Conservation (phyloP, 768 basidiomycete genomes). For the Termitomyces sp. region DNA sequence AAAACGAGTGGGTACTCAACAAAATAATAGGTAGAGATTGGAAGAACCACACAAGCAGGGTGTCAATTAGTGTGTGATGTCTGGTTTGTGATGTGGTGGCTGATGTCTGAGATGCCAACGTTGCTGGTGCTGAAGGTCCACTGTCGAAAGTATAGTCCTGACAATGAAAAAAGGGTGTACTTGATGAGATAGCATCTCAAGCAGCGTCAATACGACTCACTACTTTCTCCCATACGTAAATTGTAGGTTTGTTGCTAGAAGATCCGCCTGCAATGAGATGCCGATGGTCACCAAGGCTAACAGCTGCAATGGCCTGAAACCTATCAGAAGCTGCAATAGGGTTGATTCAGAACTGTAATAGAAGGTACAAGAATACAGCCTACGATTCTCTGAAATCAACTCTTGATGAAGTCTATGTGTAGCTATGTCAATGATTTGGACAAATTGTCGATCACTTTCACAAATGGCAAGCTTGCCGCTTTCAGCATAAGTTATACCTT, state of each 20-base stretch:
- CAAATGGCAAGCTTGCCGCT: too few species aligned
- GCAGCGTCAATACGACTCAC: neutral
- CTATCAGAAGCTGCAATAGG: neutral
- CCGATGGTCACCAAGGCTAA: neutral
- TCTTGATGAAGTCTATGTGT: too few species aligned
- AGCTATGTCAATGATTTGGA: too few species aligned
- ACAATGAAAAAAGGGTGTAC: neutral
- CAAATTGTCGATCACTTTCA: too few species aligned
- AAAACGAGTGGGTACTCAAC: neutral
- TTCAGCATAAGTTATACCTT: too few species aligned
- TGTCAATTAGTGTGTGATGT: neutral
- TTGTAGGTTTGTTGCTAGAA: neutral
- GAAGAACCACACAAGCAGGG: neutral
- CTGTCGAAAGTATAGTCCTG: neutral
- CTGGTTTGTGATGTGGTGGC: neutral
- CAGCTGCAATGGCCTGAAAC: constrained; percentile 4
- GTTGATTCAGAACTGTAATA: too few species aligned
- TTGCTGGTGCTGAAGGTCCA: neutral
- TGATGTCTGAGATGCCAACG: neutral
- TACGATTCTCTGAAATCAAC: too few species aligned
- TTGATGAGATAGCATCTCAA: too few species aligned
- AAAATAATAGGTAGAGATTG: neutral
- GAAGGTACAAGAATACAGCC: too few species aligned
- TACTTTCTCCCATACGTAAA: constrained; percentile 1
- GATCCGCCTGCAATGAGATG: constrained; percentile 3